These are phyloP conservation scores for Raffaelea deltoideospora DNA, from an alignment of 2,329 filamentous ascomycete genomes.

Conservation along the genomic window DNA sequence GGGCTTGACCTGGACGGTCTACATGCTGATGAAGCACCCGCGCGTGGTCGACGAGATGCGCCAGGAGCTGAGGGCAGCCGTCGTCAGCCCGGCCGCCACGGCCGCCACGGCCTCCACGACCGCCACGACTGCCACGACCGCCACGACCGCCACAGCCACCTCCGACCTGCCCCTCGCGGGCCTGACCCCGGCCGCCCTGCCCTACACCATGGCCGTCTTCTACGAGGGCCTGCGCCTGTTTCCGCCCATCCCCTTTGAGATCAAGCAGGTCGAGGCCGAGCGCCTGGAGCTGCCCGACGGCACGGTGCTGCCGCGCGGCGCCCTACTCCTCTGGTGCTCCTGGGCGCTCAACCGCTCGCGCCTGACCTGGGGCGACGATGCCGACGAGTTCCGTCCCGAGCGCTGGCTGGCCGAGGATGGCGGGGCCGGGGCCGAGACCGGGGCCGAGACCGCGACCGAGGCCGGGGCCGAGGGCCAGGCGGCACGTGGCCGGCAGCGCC, in stretches of 20 bases:
- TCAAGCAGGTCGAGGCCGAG: slow-evolving; percentile 41
- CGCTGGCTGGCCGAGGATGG: slow-evolving; percentile 21
- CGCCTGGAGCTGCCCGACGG: slow-evolving; percentile 38
- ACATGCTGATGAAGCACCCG: slow-evolving; percentile 40
- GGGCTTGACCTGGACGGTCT: slow-evolving; percentile 48
- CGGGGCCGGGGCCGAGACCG: slow-evolving; percentile 14
- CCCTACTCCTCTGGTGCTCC: slow-evolving; percentile 46
- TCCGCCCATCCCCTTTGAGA: slow-evolving; percentile 50
- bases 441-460: not conserved
- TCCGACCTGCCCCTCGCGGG: slow-evolving; percentile 14
- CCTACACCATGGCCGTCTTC: slow-evolving; percentile 45
- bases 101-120: slow-evolving; percentile 3
- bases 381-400: slow-evolving; percentile 28
- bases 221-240: slow-evolving; percentile 47
- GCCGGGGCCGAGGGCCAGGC: not conserved
- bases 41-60: slow-evolving; percentile 24
- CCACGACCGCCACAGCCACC: too few species aligned
- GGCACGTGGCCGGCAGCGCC: not conserved
- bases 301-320: slow-evolving; percentile 35
- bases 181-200: slow-evolving; percentile 28
- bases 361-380: slow-evolving; percentile 40
- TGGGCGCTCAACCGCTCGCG: slow-evolving; percentile 48
- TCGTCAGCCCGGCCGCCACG: slow-evolving; percentile 10
- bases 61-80: slow-evolving; percentile 24
- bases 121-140: too few species aligned